Evolutionary conservation across 1,139 yeast genomes (phyloP), one percentile per base, ranked within the genome.

Genomic region (Zygoascus sp.): DNA sequence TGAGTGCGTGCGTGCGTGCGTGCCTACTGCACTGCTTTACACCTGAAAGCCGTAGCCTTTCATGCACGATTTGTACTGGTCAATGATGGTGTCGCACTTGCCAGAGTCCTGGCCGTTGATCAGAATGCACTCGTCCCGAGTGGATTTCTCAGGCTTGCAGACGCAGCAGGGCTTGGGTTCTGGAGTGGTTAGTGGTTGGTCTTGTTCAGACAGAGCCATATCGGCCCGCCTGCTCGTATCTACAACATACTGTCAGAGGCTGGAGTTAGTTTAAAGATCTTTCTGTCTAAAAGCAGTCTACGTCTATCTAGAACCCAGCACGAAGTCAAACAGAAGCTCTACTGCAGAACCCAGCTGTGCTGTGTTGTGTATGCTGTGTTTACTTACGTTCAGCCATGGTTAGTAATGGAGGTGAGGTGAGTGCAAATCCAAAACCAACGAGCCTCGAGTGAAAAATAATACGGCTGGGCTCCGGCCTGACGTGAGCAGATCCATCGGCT

Each of bases 151-250:
- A 32, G 83, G 85, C 56, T 83, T 77, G 67, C 98, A 92, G 25
- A 92, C 97, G 61, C 98, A 92, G 68, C 98, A 92, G 52, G 98
- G 97, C 70, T 90, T 92, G 56, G 94, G 94, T 64, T 86, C 34
- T 30, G 34, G n/a, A 13, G 3, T 9, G 34, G 11, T 13, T 3
- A 16, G 11, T 30, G 13, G 34, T 30, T 13, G 9, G 28, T 10
- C n/a, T 25, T 25, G 28, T 25, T 25, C 28, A 3, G 28, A 25
- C 28, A 25, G 7, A 6, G 8, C 28, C 7, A 25, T 25, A 10
- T 25, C 2, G 28, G n/a, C n/a, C 28, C n/a, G 28, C 3, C 8
- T 36, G 13, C 34, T 4, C 3, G 17, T 9, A 7, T 7, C 17
- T 9, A n/a, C 11, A 11, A 40, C 43, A 4, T 40, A 40, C 43